Evolutionary conservation across 129 eudicot genomes (phyloP), one percentile per base, ranked within the genome.

Genomic region (Lactuca saligna): DNA sequence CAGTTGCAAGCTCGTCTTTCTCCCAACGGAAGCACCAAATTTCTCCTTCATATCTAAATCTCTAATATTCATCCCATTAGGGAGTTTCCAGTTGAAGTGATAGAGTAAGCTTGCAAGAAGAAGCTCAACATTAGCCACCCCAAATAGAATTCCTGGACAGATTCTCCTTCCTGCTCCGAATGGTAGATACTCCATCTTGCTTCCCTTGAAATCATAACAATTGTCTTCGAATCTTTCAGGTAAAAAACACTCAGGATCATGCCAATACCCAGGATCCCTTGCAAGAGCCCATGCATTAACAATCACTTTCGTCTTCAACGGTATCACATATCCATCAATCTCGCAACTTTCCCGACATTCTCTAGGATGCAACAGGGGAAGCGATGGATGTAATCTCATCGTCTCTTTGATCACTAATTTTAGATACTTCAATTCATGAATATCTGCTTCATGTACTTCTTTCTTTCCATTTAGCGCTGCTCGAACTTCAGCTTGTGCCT

Each of bases 31-130:
- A 15, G 63, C 73, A 4, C 73, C 73, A 33, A 54, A 32, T 34
- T 62, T 53, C 63, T 68, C 73, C 11, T 17, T 56, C 73, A 68
- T 68, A 5, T 68, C 73, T 38, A 68, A 68, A 4, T 68, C 63
- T 56, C 35, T 32, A 34, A 63, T 50, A 34, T 68, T 68, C 10
- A 54, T 37, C n/a, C 53, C 73, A 6, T 17, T 17, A 2, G 50
- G 62, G 11, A 68, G 16, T 54, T 68, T 53, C 73, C 63, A 68
- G 8, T 68, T 25, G 35, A 68, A 68, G 13, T 65, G 55, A 48
- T 65, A 65, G 25, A 65, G 70, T 46, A 65, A 49, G 49, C 49
- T 41, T 25, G 57, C 48, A 32, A 65, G 42, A 29, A 65, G 8
- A 7, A 46, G 32, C 31, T 65, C 70, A 7, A 58, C 57, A 49